Conservation (phyloP, 257 asterid genomes). For the Thymus mandschuricus region DNA sequence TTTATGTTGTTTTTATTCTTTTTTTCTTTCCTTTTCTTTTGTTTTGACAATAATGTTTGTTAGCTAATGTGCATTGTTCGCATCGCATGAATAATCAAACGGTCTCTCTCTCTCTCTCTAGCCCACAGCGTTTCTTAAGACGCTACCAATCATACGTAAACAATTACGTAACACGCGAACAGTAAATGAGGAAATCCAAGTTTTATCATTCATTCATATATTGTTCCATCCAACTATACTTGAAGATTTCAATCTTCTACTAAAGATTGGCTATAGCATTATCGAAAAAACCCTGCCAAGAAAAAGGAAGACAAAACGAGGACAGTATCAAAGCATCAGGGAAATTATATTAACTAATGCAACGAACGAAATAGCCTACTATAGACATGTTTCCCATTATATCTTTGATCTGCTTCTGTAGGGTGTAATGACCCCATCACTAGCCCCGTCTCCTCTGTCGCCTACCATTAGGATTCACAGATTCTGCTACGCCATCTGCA, state of each 20-base stretch:
- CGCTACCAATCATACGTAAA: no score
- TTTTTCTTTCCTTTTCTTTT: neutral
- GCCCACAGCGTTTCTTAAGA: no score
- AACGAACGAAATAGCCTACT: slow-evolving; percentile 27
- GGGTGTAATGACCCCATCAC: slow-evolving; percentile 13
- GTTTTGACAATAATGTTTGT: slow-evolving; percentile 2
- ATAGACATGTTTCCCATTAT: slow-evolving; percentile 25
- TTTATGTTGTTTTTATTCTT: neutral
- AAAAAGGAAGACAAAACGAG: neutral
- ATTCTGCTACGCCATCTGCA: slow-evolving; percentile 63
- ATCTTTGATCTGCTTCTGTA: slow-evolving; percentile 17
- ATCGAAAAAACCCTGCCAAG: neutral
- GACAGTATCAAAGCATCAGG: slow-evolving; percentile 16
- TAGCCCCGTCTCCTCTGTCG: slow-evolving; percentile 72
- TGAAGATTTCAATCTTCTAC: neutral
- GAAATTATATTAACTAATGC: neutral
- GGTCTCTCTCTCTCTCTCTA: neutral
- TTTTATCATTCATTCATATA: no score
- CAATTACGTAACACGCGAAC: no score
- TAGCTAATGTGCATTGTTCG: neutral
- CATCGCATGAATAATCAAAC: neutral
- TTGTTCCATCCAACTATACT: no score
- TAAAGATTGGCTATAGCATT: neutral
- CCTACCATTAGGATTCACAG: slow-evolving; percentile 56
- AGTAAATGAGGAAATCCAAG: no score